phyloP scores from a whole-genome alignment of 2,329 filamentous ascomycete genomes.

The Cladosporium sp. region DNA sequence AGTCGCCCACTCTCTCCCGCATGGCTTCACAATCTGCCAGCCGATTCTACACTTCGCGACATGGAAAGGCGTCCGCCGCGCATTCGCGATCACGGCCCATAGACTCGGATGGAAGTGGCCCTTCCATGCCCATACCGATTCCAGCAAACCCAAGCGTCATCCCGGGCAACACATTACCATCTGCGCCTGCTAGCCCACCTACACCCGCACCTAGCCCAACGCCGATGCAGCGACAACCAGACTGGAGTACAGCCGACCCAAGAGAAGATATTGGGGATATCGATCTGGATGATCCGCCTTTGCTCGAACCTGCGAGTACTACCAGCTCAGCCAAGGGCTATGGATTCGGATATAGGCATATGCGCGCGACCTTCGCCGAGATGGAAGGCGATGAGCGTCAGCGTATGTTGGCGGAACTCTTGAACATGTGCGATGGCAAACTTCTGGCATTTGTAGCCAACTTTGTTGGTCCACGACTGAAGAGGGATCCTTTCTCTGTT shows the following conservation, averaged over 20 bases:
- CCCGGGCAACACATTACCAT: constrained; percentile 62
- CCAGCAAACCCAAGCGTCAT: constrained; percentile 49
- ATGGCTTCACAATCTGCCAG: constrained; percentile 34
- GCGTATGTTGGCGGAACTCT: constrained; percentile 78
- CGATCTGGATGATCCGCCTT: constrained; percentile 28
- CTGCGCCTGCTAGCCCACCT: constrained; percentile 64
- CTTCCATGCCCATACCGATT: constrained; percentile 47
- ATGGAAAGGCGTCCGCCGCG: constrained; percentile 40
- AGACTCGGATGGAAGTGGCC: constrained; percentile 40
- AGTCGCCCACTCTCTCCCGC: constrained; percentile 31
- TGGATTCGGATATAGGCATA: constrained; percentile 61
- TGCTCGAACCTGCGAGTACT: constrained; percentile 28
- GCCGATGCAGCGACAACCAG: constrained; percentile 61
- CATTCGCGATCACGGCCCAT: constrained; percentile 47
- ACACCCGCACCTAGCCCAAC: constrained; percentile 68
- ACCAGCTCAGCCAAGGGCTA: constrained; percentile 29
- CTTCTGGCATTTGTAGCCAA: constrained; percentile 94
- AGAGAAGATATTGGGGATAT: constrained; percentile 73
- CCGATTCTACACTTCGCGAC: constrained; percentile 30
- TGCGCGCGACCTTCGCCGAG: constrained; percentile 76
- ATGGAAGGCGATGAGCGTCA: constrained; percentile 75
- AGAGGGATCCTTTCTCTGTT: constrained; percentile 92
- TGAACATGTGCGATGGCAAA: constrained; percentile 93
- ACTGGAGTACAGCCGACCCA: constrained; percentile 76
- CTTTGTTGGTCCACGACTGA: constrained; percentile 89